A percentile compares a stretch with the other conserved stretches of the same genome.
These are phyloP conservation scores for Vigna radiata DNA, from an alignment of 306 rosid species.

Conservation along the genomic window DNA sequence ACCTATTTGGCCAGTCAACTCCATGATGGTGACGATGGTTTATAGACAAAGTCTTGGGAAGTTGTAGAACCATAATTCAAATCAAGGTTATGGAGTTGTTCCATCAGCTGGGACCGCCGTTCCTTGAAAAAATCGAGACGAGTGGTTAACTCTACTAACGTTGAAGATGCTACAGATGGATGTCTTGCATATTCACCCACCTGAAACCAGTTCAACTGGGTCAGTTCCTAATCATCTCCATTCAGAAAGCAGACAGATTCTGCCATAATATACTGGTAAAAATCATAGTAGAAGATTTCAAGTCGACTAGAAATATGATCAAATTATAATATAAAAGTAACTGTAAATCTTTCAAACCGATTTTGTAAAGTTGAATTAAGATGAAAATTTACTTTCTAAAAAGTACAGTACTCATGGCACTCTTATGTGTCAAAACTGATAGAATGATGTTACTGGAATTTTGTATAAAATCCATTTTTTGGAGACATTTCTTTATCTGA, in stretches of 20 bases:
- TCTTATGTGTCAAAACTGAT: neutral
- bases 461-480: neutral
- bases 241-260: neutral
- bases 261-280: neutral
- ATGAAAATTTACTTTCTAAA: no score
- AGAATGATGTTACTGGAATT: constrained; percentile 9
- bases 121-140: constrained; percentile 99
- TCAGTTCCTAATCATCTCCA: constrained; percentile 35
- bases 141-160: constrained; percentile 86
- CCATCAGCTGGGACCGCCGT: constrained; percentile 97
- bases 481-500: constrained; percentile 10
- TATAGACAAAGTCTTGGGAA: constrained; percentile 76
- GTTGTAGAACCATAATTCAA: constrained; percentile 82
- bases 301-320: no score
- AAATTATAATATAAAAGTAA: no score
- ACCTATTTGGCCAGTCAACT: constrained; percentile 62
- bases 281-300: no score
- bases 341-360: rapidly evolving
- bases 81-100: constrained; percentile 98
- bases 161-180: constrained; percentile 84
- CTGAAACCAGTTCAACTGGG: constrained; percentile 52
- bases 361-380: no score
- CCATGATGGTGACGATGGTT: constrained; percentile 87
- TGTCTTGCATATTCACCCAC: constrained; percentile 73
- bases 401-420: neutral